Conservation (phyloP, 305 asterid genomes). For the Nicotiana rustica region DNA sequence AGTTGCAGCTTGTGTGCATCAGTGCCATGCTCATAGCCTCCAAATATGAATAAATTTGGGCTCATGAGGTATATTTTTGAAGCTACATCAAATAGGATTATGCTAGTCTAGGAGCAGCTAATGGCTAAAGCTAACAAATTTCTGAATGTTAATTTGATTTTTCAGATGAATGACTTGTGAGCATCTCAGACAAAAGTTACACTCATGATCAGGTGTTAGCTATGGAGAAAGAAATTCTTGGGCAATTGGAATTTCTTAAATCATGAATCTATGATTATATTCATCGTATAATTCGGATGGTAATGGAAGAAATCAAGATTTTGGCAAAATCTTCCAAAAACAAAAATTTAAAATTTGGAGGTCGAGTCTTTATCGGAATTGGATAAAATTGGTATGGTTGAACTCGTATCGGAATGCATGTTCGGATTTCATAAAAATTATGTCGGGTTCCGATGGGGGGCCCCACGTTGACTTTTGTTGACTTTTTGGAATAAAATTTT, state of each 20-base stretch:
- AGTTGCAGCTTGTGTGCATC: slow-evolving; percentile 80
- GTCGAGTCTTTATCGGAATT: too few relatives aligned
- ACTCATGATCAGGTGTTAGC: slow-evolving; percentile 61
- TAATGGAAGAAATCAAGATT: too few relatives aligned
- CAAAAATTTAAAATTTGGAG: too few relatives aligned
- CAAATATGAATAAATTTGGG: slow-evolving; percentile 97
- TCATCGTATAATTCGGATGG: too few relatives aligned
- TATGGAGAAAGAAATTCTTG: slow-evolving; percentile 90
- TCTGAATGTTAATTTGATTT: not conserved
- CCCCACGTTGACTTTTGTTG: too few relatives aligned
- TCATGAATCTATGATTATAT: too few relatives aligned
- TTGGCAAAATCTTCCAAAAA: too few relatives aligned
- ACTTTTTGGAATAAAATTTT: too few relatives aligned
- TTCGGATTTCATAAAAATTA: too few relatives aligned
- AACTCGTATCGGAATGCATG: too few relatives aligned
- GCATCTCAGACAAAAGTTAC: slow-evolving; percentile 75
- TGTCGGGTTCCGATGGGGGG: too few relatives aligned
- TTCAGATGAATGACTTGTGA: slow-evolving; percentile 62
- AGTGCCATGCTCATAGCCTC: slow-evolving; percentile 90
- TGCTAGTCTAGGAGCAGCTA: not conserved
- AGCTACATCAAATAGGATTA: not conserved
- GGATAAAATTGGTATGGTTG: too few relatives aligned
- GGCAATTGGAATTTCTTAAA: slow-evolving; percentile 52
- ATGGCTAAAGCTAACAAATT: not conserved
- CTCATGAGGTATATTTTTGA: slow-evolving; percentile 59